Evolutionary conservation across 495 filamentous ascomycete species (phyloP).

Genomic region (Penicillium malachiteum): DNA sequence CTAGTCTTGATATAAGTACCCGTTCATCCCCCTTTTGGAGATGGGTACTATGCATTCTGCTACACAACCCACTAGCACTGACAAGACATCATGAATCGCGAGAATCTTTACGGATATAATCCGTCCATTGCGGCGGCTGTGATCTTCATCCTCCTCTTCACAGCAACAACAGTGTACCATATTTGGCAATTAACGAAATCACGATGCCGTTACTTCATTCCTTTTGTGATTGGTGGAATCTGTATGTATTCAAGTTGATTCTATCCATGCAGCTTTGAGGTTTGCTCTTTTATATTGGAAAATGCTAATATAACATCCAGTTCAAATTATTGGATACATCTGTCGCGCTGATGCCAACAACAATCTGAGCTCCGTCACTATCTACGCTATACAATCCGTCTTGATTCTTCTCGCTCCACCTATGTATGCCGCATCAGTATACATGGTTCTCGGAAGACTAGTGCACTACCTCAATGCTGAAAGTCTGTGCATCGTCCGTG

Average conservation of each 20-base stretch:
- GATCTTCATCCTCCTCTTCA: constrained; percentile 26
- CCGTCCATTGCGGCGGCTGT: constrained; percentile 20
- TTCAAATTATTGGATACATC: constrained; percentile 60
- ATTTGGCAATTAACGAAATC: constrained; percentile 19
- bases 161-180: constrained; percentile 16
- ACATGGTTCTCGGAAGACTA: constrained; percentile 59
- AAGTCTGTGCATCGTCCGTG: constrained; percentile 16
- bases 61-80: too few relatives aligned
- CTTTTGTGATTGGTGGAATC: constrained; percentile 27
- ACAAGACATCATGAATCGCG: constrained; percentile 8
- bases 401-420: constrained; percentile 49
- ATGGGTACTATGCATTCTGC: too few relatives aligned
- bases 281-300: background rate
- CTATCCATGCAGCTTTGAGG: background rate
- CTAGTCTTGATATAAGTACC: constrained; percentile 2
- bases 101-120: constrained; percentile 28
- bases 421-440: constrained; percentile 55
- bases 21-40: background rate
- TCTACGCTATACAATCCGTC: constrained; percentile 40
- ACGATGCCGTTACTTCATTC: constrained; percentile 30
- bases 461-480: constrained; percentile 48
- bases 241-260: constrained; percentile 13
- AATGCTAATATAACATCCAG: constrained; percentile 24
- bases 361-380: constrained; percentile 23
- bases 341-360: constrained; percentile 44